phyloP scores from a whole-genome alignment of 1,284 basidiomycete species.

The Leccinum subrobustum region DNA sequence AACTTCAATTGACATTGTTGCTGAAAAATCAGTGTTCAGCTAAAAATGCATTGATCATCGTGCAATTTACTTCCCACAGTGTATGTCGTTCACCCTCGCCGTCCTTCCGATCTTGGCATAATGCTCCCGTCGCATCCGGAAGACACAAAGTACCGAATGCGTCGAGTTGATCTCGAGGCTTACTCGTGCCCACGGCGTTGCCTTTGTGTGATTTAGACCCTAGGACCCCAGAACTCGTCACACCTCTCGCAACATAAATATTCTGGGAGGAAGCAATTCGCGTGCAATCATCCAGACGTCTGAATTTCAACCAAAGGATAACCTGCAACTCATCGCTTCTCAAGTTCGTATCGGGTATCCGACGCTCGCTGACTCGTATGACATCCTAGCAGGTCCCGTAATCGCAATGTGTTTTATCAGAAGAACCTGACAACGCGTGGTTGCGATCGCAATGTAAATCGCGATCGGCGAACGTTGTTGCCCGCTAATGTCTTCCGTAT shows the following conservation, averaged over 20 bases:
- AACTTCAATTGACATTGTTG: conserved; percentile 52
- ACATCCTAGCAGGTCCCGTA: conserved; percentile 54
- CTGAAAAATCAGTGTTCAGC: too few relatives aligned
- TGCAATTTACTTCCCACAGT: too few relatives aligned
- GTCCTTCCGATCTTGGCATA: too few relatives aligned
- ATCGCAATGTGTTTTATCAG: conserved; percentile 50
- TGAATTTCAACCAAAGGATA: conserved; percentile 51
- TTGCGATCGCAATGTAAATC: conserved; percentile 67
- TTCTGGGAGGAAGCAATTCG: conserved; percentile 35
- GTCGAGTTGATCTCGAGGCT: background rate
- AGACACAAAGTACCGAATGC: background rate
- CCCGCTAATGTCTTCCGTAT: conserved; percentile 48
- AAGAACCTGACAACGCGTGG: conserved; percentile 63
- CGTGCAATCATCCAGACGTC: background rate
- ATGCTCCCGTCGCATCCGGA: background rate
- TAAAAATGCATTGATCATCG: too few relatives aligned
- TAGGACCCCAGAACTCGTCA: background rate
- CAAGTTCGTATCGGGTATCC: conserved; percentile 30
- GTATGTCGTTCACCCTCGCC: too few relatives aligned
- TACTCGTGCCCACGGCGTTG: background rate
- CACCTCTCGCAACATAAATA: conserved; percentile 25
- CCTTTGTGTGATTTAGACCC: background rate
- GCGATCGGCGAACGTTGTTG: conserved; percentile 63
- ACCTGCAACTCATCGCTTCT: conserved; percentile 57
- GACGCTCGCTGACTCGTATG: background rate